Evolutionary conservation across 2,329 filamentous ascomycete genomes (phyloP), one percentile per base, ranked within the genome.

Genomic region (Colletotrichum sp.): DNA sequence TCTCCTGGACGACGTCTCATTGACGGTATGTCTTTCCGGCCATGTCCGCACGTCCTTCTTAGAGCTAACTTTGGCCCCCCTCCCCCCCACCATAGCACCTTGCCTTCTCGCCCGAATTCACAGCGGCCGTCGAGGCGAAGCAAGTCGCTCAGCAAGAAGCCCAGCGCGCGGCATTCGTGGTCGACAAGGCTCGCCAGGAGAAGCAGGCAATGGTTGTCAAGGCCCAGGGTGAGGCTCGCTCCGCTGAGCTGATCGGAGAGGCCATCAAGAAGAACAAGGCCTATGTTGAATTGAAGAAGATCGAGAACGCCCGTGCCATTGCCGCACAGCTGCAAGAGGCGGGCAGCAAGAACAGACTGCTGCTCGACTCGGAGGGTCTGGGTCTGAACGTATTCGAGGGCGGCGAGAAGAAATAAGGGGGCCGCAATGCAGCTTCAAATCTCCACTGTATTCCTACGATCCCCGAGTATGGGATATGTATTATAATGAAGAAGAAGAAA

Each of bases 181-280:
- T 99, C 80, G 97, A 99, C 93, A 98, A 99, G 89, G 97, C 97
- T 70, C 94, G 97, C 80, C 97, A 99, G 88, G 97, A 99, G 91
- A 99, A 99, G 91, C 97, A 99, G 88, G 97, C 97, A 81, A 98
- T 96, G 89, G 96, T 99, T 72, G 97, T 99, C 84, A 95, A 96
- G 88, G 97, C 97, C 6, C 97, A 99, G 92, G 97, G 97, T 95
- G 97, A 99, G 89, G 97, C 97, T 66, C 95, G 97, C 79, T 99
- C 97, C 52, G 97, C 97, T 63, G 96, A 99, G 88, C 93, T 99
- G 79, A 98, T 99, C 82, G 97, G 97, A 87, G 97, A 99, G 69
- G 97, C 97, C 77, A 98, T 99, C 93, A 99, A 99, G 95, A 99
- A 99, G 94, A 98, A 92, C 89, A 94, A 96, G 88, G 94, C 95